Conservation (phyloP, 371 early-diverging fungal species). For the Mortierella sp. region DNA sequence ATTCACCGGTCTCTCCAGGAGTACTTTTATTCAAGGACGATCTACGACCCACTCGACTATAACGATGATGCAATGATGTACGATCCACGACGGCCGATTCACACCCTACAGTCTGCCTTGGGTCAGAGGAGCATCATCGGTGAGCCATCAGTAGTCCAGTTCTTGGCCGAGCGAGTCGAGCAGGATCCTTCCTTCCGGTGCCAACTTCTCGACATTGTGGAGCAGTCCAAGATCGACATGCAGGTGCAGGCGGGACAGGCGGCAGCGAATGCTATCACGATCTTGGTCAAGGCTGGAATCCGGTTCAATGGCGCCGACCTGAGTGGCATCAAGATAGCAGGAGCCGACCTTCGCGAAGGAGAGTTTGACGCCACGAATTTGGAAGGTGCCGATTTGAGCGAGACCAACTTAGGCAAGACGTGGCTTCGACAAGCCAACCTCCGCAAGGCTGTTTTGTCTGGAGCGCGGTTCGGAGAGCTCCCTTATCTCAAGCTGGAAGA, state of each 20-base stretch:
- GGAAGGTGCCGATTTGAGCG: too few species aligned
- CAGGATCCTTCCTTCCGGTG: background rate
- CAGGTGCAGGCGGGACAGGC: background rate
- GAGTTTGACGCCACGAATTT: background rate
- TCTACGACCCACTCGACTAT: background rate
- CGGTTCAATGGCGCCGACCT: background rate
- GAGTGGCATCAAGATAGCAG: background rate
- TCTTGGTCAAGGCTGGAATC: background rate
- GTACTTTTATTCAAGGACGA: background rate
- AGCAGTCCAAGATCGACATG: background rate
- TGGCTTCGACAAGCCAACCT: too few species aligned
- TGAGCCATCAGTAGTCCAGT: background rate
- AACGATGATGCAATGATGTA: too few species aligned
- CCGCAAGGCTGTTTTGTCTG: too few species aligned
- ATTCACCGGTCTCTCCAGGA: constrained; percentile 18
- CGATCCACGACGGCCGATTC: too few species aligned
- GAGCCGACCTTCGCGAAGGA: too few species aligned
- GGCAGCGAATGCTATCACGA: background rate
- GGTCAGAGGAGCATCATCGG: background rate
- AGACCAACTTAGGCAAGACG: too few species aligned
- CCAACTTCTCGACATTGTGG: background rate
- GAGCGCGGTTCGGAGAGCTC: too few species aligned
- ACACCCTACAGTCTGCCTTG: background rate
- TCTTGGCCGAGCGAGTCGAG: background rate
- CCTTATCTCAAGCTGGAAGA: too few species aligned